Evolutionary conservation across 805 yeast species (phyloP), one percentile per base, ranked within the genome.

Genomic region (Saccharomycopsis lassenensis): DNA sequence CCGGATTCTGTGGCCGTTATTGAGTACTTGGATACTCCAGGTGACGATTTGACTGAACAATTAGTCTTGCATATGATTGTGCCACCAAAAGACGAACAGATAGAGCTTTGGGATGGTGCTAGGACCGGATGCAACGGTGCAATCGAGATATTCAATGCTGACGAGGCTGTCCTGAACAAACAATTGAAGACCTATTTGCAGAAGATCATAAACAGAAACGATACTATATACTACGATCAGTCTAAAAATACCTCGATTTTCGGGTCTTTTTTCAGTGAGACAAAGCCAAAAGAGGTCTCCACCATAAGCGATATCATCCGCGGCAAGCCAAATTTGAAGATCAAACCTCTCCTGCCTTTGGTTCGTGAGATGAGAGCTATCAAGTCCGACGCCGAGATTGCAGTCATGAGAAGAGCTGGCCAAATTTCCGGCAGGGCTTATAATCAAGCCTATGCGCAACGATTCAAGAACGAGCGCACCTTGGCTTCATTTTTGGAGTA

Each of bases 101-200:
- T 70, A 16, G 98, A 91, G 57, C 73, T 79, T 45, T 91, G 99
- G 99, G 96, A 89, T 48, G 99, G 99, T 8, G 77, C 72, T 29
- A 70, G 94, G 48, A 79, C 93, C 12, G 99, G 99, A 1, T 67
- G 77, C 3, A 72, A 77, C 32, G 95, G 93, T 11, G 95, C 79
- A 0, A 59, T 58, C 27, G 89, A 85, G 33, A 73, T 77, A 31
- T 91, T 91, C 61, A 91, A 89, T 53, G 94, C 95, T 3, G 96
- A 86, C 56, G 67, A 66, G 34, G 75, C 82, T 5, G 68, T 67
- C 26, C 70, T 71, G 29, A 65, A 70, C 26, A 62, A 66, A 21
- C 47, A 58, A 26, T 50, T 74, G 10, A 58, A 59, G 5, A 39
- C 51, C 3, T 66, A 72, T 45, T 43, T 82, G 24, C 56, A 57